phyloP scores from a whole-genome alignment of 768 basidiomycete species.

The Lyophyllum atratum region DNA sequence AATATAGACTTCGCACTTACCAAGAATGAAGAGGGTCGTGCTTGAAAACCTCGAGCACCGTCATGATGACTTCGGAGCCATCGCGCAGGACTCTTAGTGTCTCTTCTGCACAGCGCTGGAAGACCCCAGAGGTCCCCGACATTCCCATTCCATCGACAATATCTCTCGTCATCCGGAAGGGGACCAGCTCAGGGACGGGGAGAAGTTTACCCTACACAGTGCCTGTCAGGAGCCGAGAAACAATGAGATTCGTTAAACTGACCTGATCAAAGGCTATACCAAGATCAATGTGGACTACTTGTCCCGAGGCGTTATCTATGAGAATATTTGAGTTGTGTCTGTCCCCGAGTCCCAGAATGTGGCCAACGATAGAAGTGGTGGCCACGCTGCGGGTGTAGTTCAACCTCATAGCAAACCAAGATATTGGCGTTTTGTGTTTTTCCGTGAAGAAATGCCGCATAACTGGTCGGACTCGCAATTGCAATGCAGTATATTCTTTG shows the following conservation, averaged over 20 bases:
- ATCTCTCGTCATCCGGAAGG: slow-evolving; percentile 93
- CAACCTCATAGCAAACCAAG: slow-evolving; percentile 91
- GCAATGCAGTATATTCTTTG: slow-evolving; percentile 34
- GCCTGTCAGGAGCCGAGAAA: slow-evolving; percentile 4
- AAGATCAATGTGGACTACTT: slow-evolving; percentile 93
- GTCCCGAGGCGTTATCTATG: slow-evolving; percentile 78
- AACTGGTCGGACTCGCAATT: slow-evolving; percentile 69
- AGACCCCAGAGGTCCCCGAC: slow-evolving; percentile 90
- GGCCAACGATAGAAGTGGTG: slow-evolving; percentile 91
- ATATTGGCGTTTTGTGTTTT: slow-evolving; percentile 80
- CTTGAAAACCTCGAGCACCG: slow-evolving; percentile 95
- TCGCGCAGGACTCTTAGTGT: slow-evolving; percentile 89
- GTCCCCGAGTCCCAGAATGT: slow-evolving; percentile 90
- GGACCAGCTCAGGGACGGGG: slow-evolving; percentile 82
- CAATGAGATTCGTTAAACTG: slow-evolving; percentile 15
- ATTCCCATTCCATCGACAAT: slow-evolving; percentile 94
- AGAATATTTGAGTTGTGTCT: slow-evolving; percentile 92
- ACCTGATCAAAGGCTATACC: slow-evolving; percentile 98
- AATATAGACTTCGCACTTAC: slow-evolving; percentile 36
- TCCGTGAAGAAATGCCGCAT: slow-evolving; percentile 96
- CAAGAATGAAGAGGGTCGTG: slow-evolving; percentile 94
- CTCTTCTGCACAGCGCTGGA: slow-evolving; percentile 93
- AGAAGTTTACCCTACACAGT: slow-evolving; percentile 72
- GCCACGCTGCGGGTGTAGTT: slow-evolving; percentile 93
- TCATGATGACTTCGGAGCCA: slow-evolving; percentile 85